phyloP scores from a whole-genome alignment of 176 grass and related monocot species.

The Juncus effusus region DNA sequence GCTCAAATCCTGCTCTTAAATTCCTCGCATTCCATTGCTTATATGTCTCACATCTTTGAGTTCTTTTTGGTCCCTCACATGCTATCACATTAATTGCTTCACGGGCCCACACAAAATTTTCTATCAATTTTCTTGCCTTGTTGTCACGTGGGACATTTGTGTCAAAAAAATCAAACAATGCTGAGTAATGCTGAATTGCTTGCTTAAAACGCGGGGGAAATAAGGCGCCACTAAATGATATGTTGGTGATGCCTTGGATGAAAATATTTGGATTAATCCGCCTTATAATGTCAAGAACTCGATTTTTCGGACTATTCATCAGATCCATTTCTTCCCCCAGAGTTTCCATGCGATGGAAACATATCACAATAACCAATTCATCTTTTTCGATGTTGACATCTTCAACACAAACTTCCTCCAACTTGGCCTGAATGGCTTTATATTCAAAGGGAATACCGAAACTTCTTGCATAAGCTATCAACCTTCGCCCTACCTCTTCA shows the following conservation, averaged over 20 bases:
- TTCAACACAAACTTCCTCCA: conserved; percentile 27
- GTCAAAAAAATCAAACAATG: conserved; percentile 38
- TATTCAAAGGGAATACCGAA: conserved; percentile 35
- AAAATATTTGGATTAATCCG: too few relatives aligned
- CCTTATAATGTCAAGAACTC: conserved; percentile 13
- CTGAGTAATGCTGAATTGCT: conserved; percentile 30
- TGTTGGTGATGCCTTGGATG: too few relatives aligned
- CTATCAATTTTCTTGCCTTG: conserved; percentile 26
- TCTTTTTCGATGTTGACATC: too few relatives aligned
- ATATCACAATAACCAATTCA: neutral
- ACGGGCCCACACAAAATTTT: conserved; percentile 26
- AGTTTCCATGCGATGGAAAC: conserved; percentile 27
- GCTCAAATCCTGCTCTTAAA: too few relatives aligned
- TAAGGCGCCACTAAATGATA: conserved; percentile 33
- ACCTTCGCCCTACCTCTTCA: conserved; percentile 28
- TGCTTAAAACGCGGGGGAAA: conserved; percentile 34
- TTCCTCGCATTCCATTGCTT: conserved; percentile 19
- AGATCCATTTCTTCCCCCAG: conserved; percentile 14
- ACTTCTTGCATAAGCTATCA: neutral
- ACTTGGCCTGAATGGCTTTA: conserved; percentile 20
- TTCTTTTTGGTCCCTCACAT: conserved; percentile 26
- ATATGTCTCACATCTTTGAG: conserved; percentile 36
- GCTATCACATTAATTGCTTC: neutral
- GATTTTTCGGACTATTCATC: conserved; percentile 23
- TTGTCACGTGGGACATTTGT: conserved; percentile 26